Evolutionary conservation across 2,329 filamentous ascomycete species (phyloP), one percentile per base, ranked within the genome.

Genomic region (Tolypocladium tropicale): DNA sequence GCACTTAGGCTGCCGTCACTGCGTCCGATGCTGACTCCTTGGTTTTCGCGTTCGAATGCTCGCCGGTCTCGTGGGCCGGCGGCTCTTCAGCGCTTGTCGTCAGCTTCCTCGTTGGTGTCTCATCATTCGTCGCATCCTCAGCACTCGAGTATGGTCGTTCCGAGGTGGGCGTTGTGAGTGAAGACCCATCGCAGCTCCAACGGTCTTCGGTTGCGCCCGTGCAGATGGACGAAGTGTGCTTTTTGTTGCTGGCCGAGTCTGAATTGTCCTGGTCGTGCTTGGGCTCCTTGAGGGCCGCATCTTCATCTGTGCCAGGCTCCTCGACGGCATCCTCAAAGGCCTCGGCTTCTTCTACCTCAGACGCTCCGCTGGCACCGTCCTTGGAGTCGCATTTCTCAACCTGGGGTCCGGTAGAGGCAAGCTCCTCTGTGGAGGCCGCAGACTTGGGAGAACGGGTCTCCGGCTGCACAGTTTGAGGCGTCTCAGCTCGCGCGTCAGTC

Each of bases 151-250:
- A 67, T 11, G 65, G 65, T 33, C 68, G 67, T 41, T 73, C 71
- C 25, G 71, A 73, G 2, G 69, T 73, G 2, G 71, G 70, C 1
- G 71, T 74, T 33, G 70, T 72, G 18, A 72, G 60, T 10, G 68
- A 70, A 11, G 71, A 71, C 30, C 69, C 66, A 39, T 72, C 69
- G 23, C 69, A 62, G 59, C 71, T 74, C 65, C 67, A 73, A 48
- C 66, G 65, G 39, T 72, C 69, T 32, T 72, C 71, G 2, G 66
- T 72, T 7, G 61, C 64, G n/a, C 71, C 68, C 14, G 70, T 73
- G 54, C 67, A 73, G 34, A 72, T 64, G 6, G 71, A 74, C 18
- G 70, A 72, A 9, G 67, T 68, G 59, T 71, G 70, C 57, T 71
- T 72, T 58, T 66, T 67, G 55, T 57, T 59, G 3, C 61, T 63